Evolutionary conservation across 2,329 filamentous ascomycete genomes (phyloP).

Genomic region (Colletotrichum falcatum): DNA sequence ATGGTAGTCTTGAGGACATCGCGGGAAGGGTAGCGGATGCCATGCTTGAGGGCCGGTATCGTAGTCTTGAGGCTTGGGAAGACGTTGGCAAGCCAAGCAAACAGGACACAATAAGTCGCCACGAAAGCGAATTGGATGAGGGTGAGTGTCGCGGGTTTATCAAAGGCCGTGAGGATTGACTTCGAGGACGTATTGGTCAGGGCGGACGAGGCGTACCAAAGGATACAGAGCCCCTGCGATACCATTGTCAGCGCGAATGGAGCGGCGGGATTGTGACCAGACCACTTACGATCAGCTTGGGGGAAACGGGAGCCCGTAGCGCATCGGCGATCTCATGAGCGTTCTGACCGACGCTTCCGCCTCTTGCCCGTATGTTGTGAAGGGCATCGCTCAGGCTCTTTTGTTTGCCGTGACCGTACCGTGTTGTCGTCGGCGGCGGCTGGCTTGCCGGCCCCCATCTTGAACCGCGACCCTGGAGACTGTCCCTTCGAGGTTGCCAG

Average conservation of each 20-base stretch:
- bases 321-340: constrained; percentile 94
- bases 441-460: constrained; percentile 46
- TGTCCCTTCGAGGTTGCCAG: constrained; percentile 72
- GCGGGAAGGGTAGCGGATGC: constrained; percentile 82
- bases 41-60: constrained; percentile 84
- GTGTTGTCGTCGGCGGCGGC: constrained; percentile 27
- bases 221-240: constrained; percentile 79
- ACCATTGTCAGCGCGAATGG: constrained; percentile 22
- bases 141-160: constrained; percentile 91
- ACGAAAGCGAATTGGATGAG: constrained; percentile 95
- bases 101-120: constrained; percentile 84
- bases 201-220: constrained; percentile 97
- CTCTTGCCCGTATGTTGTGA: constrained; percentile 81
- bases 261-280: constrained; percentile 43
- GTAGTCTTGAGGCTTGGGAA: constrained; percentile 78
- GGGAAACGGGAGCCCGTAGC: constrained; percentile 88
- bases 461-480: constrained; percentile 58
- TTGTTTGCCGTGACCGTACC: constrained; percentile 72
- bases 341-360: constrained; percentile 90
- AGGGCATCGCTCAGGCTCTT: constrained; percentile 94
- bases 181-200: constrained; percentile 98
- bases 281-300: constrained; percentile 80
- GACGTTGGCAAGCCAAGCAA: constrained; percentile 79
- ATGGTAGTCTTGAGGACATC: constrained; percentile 89
- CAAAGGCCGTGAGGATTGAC: constrained; percentile 91